Percentiles rank a stretch among this genome's conserved stretches.
These are phyloP conservation scores for Arthrocladium fulminans DNA, from an alignment of 2,329 filamentous ascomycete species.

Conservation along the genomic window DNA sequence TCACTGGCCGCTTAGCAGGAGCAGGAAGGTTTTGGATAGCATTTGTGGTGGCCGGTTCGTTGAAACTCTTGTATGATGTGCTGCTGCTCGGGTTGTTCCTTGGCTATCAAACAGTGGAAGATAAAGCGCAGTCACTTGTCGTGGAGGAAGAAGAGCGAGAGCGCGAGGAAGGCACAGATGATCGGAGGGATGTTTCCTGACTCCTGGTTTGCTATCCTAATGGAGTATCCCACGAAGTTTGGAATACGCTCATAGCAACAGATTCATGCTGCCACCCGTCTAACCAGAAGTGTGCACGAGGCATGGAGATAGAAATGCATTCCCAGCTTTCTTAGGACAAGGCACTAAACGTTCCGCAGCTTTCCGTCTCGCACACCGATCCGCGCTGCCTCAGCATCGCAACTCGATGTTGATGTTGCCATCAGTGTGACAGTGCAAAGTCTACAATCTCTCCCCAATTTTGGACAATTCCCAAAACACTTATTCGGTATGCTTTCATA, in stretches of 20 bases:
- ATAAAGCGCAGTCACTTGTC: slow-evolving; percentile 8
- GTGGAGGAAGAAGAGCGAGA: slow-evolving; percentile 1
- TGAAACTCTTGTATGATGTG: slow-evolving; percentile 56
- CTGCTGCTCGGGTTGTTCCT: slow-evolving; percentile 13
- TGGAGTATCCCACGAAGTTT: not conserved
- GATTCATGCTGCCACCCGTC: too few species aligned
- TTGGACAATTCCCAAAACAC: slow-evolving; percentile 12
- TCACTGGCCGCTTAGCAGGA: slow-evolving; percentile 56
- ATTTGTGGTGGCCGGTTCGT: slow-evolving; percentile 52
- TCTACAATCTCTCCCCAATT: not conserved
- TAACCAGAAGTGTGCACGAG: too few species aligned
- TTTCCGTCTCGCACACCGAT: not conserved
- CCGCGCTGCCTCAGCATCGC: not conserved
- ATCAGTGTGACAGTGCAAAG: not conserved
- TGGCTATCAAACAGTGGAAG: slow-evolving; percentile 15
- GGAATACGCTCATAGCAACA: too few species aligned
- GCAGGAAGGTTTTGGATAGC: slow-evolving; percentile 51
- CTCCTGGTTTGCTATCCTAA: not conserved
- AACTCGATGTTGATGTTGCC: not conserved
- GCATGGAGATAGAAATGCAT: too few species aligned
- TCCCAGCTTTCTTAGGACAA: too few species aligned
- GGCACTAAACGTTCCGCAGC: not conserved
- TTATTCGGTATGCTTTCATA: slow-evolving; percentile 23
- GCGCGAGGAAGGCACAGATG: slow-evolving; percentile 1
- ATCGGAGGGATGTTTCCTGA: not conserved